Base-by-base conservation (phyloP, 106 monocot species). In the Dendrobium officinale region DNA sequence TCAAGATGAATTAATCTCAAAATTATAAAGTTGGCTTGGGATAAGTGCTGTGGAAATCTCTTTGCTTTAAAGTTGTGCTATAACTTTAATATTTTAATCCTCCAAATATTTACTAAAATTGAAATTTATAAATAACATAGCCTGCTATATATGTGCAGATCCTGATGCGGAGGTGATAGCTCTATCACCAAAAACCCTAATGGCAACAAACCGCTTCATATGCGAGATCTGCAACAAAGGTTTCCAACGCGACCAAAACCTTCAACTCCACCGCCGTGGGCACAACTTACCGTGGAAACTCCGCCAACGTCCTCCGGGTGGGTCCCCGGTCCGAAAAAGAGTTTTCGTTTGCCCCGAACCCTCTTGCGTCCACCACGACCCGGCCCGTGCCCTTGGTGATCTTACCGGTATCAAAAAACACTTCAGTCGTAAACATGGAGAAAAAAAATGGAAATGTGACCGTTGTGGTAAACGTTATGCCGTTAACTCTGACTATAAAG, bases 391-490 rank as follows among this genome's bases (percentile, higher is more conserved):
- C 9, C 89, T 93, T 20, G 91, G 91, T 6, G 91, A 93, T 73
- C 88, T 93, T 45, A 93, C 93, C 5, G 93, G 92, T 5, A 90
- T 93, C 82, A 93, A 93, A 83, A 93, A 93, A 77, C 93, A 92
- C 79, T 92, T 92, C 80, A 88, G 90, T 81, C 77, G 92, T 5
- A 92, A 92, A 79, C 92, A 92, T 81, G 92, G 92, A 1, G 92
- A 92, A 88, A 92, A 92, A 86, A 90, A 90, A 81, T 92, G 92
- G 91, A 90, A 89, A 89, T 93, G 93, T 76, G 93, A 93, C 11
- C 76, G 76, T 6, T 76, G 76, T 29, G 76, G 48, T 9, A 76
- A 76, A n/a, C 76, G 76, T 10, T 76, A 76, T 27, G 76, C 76
- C 27, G 76, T 76, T 8, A 47, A 11, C 49, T 76, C 76, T 2